Evolutionary conservation across 2,329 filamentous ascomycete genomes (phyloP), one percentile per base, ranked within the genome.

Genomic region (Diaporthe sp.): DNA sequence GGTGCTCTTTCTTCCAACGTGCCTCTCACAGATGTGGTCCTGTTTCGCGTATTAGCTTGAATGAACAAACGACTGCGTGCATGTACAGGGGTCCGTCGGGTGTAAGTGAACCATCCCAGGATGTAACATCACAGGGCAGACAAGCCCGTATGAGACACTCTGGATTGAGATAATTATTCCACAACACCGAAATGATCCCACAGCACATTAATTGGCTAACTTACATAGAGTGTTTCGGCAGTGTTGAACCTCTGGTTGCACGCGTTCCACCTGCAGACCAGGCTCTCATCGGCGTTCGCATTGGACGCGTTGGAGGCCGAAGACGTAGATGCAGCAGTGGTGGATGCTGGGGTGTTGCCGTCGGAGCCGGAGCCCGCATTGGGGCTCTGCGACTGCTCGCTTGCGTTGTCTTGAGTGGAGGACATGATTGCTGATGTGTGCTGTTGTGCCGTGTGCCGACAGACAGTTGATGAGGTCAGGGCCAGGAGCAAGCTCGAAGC

Each of bases 11-110:
- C 97, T 95, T 78, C 97, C 97, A 83, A 99, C 96, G 88, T 99
- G 97, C 82, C 95, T 95, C 84, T 98, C 97, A 85, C 97, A 98
- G 79, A 99, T 96, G 85, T 99, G 97, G 81, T 98, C 96, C 96
- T 98, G 80, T 58, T 9, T 10, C 5, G 30, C 9, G 5, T 60
- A 25, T 60, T 55, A 71, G 38, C 68, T 60, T 25, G 12, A 42
- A 19, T 74, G 3, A 13, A 73, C 4, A 35, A 75, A 70, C 30
- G 54, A 45, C 28, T 15, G 17, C 12, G 19, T 50, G 30, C 22
- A 12, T n/a, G n/a, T 25, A 13, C 7, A 17, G 30, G 42, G 12
- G 22, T 15, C 30, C 61, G 10, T 35, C 61, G 10, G 10, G 19
- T 47, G 22, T 6, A 22, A 4, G 22, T 6, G 15, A 4, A 9